Base-by-base conservation (phyloP, 495 filamentous ascomycete species). In the Hypoxylon subgilvum region DNA sequence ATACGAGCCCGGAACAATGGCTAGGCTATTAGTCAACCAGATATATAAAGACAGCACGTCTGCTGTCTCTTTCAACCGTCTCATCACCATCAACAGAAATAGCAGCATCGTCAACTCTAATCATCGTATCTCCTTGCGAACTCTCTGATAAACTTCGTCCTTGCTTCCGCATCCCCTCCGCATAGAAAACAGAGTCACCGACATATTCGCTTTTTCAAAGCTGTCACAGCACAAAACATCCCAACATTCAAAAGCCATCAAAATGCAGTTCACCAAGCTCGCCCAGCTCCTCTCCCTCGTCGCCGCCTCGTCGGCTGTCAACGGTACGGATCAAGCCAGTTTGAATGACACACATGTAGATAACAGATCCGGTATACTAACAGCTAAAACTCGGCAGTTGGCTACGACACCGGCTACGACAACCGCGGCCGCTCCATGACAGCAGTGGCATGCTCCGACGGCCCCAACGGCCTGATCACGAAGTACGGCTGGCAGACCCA, bases 331-430 rank as follows among this genome's bases (percentile, higher is more conserved):
- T 16, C 8, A 73, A n/a, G n/a, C n/a, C n/a, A n/a, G n/a, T n/a
- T n/a, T n/a, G n/a, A n/a, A n/a, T n/a, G n/a, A n/a, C n/a, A n/a
- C n/a, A n/a, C n/a, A n/a, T n/a, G n/a, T n/a, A n/a, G n/a, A n/a
- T n/a, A n/a, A n/a, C n/a, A n/a, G n/a, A n/a, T n/a, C n/a, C n/a
- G n/a, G n/a, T n/a, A n/a, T n/a, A n/a, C n/a, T n/a, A n/a, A n/a
- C n/a, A n/a, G n/a, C n/a, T n/a, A n/a, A n/a, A n/a, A n/a, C 39
- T 25, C 54, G 38, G 52, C 56, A 74, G 83, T 84, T 54, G 77
- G 79, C 18, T 87, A 82, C 67, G 82, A 86, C 66, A 68, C 66
- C n/a, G 79, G 75, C 66, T 87, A 86, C 71, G 83, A 86, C 56
- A 72, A 79, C 61, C 38, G 40, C 7, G 57, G 44, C 25, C 71